Evolutionary conservation across 108 stramenopile species (phyloP).

Genomic region (Skeletonema grethae): DNA sequence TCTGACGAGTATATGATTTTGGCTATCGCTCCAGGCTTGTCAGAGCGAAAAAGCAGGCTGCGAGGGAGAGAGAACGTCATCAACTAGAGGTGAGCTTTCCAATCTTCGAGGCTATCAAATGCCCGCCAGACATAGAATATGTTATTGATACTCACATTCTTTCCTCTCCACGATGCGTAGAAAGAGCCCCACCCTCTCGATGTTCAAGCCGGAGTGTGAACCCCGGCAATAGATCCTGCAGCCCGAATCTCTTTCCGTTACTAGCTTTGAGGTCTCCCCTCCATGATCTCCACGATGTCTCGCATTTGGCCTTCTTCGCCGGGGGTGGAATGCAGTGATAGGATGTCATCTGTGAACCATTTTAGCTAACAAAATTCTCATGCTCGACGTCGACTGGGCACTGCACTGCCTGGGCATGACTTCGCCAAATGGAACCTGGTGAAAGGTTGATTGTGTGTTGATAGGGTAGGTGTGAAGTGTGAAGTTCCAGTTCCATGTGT

Average conservation of each 20-base stretch:
- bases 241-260: not conserved
- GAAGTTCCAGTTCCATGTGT: too few species aligned
- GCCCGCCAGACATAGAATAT: too few species aligned
- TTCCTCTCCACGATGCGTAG: slow-evolving; percentile 62
- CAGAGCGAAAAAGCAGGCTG: slow-evolving; percentile 63
- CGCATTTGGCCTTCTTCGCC: not conserved
- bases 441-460: too few species aligned
- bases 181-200: slow-evolving; percentile 44
- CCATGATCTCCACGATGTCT: not conserved
- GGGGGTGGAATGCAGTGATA: not conserved
- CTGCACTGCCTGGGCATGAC: too few species aligned
- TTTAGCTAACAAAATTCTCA: too few species aligned
- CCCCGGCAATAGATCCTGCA: not conserved
- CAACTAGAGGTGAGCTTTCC: not conserved
- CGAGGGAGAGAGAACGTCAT: slow-evolving; percentile 2
- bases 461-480: too few species aligned
- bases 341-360: not conserved
- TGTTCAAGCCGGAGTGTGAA: slow-evolving; percentile 61
- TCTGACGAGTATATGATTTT: slow-evolving; percentile 66
- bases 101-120: too few species aligned
- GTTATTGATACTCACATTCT: not conserved
- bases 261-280: not conserved
- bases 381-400: too few species aligned
- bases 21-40: slow-evolving; percentile 61
- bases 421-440: too few species aligned